Evolutionary conservation across 768 basidiomycete species (phyloP), one percentile per base, ranked within the genome.

Genomic region (Paxillus rubicundulus): DNA sequence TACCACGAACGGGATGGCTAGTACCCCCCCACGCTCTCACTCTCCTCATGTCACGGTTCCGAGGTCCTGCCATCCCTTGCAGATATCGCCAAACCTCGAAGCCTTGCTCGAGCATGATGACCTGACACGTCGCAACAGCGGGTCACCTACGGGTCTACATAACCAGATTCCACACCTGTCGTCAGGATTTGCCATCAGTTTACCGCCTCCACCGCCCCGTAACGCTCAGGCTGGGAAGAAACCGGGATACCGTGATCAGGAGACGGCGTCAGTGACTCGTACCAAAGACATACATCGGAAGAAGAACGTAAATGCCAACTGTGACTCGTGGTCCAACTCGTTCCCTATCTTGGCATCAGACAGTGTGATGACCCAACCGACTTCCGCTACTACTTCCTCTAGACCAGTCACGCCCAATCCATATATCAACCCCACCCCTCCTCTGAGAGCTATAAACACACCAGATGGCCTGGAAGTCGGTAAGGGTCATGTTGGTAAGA

Each of bases 91-190:
- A 0, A 76, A 85, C 57, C 75, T 84, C 42, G 79, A 84, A 54
- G 83, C 82, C 21, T 59, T 85, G 8, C 70, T 85, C 47, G 77
- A 82, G 60, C 78, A 82, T 54, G 83, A 83, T 45, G 79, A 82
- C 46, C 73, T 72, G 46, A 69, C 69, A n/a, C 74, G 79, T 18
- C 61, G 64, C 39, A 67, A 43, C 13, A 49, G 62, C 62, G 36
- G 47, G 24, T 65, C 70, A 5, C 64, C 62, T 13, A 67, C 62
- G 4, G 58, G 41, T 48, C 14, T 46, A 13, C 45, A 49, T 48
- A 10, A 52, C 36, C 3, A 57, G 14, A 50, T 54, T 2, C n/a
- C 56, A 8, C 52, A 33, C 27, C 27, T 32, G 7, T 27, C 49
- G 17, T 51, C 54, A 1, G 70, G 45, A 7, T 66, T 64, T 18